These are phyloP conservation scores for Carex littledalei DNA, from an alignment of 176 grass and related monocot genomes.

Conservation along the genomic window DNA sequence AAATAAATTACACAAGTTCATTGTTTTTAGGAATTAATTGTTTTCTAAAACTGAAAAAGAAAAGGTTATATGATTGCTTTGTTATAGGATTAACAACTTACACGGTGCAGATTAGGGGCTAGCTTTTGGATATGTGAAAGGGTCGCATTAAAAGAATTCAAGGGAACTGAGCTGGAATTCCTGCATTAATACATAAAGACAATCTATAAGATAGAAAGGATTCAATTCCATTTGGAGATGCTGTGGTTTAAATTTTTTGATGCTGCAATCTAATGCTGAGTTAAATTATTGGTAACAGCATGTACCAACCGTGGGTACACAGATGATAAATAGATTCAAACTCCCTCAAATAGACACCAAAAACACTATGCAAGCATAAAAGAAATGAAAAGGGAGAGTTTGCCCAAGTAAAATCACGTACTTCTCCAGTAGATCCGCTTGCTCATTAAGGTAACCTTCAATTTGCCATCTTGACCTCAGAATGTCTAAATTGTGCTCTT, in stretches of 20 bases:
- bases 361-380: constrained; percentile 7
- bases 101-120: constrained; percentile 83
- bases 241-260: not conserved
- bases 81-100: constrained; percentile 37
- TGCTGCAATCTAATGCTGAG: not conserved
- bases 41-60: constrained; percentile 15
- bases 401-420: constrained; percentile 22
- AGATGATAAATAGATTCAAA: constrained; percentile 10
- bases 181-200: constrained; percentile 33
- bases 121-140: constrained; percentile 72
- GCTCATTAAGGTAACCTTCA: constrained; percentile 88
- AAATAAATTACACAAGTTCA: constrained; percentile 23
- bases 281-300: not conserved
- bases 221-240: not conserved
- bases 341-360: not conserved
- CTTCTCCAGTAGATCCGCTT: constrained; percentile 95
- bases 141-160: constrained; percentile 81
- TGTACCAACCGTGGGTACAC: not conserved
- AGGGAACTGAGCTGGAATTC: constrained; percentile 65
- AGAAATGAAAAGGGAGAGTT: constrained; percentile 2
- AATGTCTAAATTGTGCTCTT: constrained; percentile 49
- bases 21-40: constrained; percentile 1
- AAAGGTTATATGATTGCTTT: constrained; percentile 7
- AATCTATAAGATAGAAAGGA: not conserved
- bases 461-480: constrained; percentile 91